A percentile compares a stretch with the other conserved stretches of the same genome.
Conservation (phyloP, 2,329 filamentous ascomycete species). For the Diaporthe vexans region DNA sequence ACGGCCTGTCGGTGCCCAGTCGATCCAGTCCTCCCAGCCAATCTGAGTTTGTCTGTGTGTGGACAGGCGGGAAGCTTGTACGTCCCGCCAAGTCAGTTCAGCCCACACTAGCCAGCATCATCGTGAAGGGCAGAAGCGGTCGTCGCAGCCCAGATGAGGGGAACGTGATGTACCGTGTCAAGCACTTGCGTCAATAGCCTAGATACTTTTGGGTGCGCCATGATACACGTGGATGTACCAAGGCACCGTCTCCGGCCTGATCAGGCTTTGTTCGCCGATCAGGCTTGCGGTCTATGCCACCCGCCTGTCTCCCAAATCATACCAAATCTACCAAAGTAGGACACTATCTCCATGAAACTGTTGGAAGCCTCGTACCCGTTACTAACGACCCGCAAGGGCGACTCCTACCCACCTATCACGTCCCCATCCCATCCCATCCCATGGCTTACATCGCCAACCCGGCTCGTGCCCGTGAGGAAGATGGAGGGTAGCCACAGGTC, state of each 20-base stretch:
- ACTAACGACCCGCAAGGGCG: background rate
- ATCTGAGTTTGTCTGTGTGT: too few species aligned
- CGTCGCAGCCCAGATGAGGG: conserved; percentile 4
- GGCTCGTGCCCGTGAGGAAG: background rate
- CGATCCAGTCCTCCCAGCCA: too few species aligned
- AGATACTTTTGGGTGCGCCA: background rate
- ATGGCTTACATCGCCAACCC: conserved; percentile 3
- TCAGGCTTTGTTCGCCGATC: conserved; percentile 16
- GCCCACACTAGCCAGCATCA: conserved; percentile 14
- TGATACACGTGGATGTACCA: background rate
- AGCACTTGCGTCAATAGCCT: conserved; percentile 17
- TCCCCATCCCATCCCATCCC: background rate
- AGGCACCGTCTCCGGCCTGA: background rate
- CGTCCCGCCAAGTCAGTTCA: too few species aligned
- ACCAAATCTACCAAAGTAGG: conserved; percentile 11
- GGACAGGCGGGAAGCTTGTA: too few species aligned
- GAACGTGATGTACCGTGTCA: conserved; percentile 10
- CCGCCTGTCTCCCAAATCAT: conserved; percentile 1
- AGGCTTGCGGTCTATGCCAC: background rate
- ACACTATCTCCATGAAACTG: conserved; percentile 19
- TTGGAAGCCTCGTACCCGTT: background rate
- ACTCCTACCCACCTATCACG: too few species aligned
- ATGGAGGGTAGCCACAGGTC: background rate
- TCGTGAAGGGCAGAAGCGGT: background rate
- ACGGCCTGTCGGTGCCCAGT: background rate